Percentiles rank a stretch among this genome's conserved stretches.
These are phyloP conservation scores for Teunomyces gatunensis DNA, from an alignment of 805 yeast genomes.

Conservation along the genomic window DNA sequence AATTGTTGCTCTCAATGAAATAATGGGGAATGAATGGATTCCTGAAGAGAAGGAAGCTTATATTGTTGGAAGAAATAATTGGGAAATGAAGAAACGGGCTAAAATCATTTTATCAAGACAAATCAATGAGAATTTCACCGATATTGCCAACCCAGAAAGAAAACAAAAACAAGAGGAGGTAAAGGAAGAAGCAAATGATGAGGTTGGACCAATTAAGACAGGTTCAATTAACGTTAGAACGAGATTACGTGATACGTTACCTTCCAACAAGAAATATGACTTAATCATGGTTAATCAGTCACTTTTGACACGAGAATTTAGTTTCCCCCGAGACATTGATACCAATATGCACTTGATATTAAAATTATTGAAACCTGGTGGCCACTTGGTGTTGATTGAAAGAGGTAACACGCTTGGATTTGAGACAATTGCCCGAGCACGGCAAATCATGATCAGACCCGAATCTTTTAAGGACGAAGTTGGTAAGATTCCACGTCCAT, in stretches of 20 bases:
- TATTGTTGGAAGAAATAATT: slow-evolving; percentile 55
- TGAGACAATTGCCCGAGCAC: slow-evolving; percentile 83
- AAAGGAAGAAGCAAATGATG: slow-evolving; percentile 17
- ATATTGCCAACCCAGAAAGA: slow-evolving; percentile 10
- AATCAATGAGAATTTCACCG: slow-evolving; percentile 37
- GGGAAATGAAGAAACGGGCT: slow-evolving; percentile 77
- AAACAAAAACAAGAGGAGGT: slow-evolving; percentile 16
- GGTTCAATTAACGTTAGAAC: slow-evolving; percentile 54
- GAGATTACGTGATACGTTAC: slow-evolving; percentile 51
- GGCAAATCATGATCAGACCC: slow-evolving; percentile 89
- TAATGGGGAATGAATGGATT: slow-evolving; percentile 63
- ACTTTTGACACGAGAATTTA: slow-evolving; percentile 54
- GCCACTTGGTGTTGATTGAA: slow-evolving; percentile 76
- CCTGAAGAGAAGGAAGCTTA: slow-evolving; percentile 70
- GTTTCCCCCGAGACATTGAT: slow-evolving; percentile 75
- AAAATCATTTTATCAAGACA: slow-evolving; percentile 74
- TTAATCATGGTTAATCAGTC: slow-evolving; percentile 83
- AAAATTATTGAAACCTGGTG: slow-evolving; percentile 67
- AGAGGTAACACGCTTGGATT: slow-evolving; percentile 89
- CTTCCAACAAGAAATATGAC: slow-evolving; percentile 61
- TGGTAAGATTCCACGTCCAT: slow-evolving; percentile 71
- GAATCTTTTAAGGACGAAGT: slow-evolving; percentile 54
- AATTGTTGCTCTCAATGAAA: slow-evolving; percentile 79
- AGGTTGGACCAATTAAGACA: slow-evolving; percentile 52
- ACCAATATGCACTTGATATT: slow-evolving; percentile 58